Evolutionary conservation across 2,329 filamentous ascomycete genomes (phyloP).

Genomic region (Fusarium nisikadoi): DNA sequence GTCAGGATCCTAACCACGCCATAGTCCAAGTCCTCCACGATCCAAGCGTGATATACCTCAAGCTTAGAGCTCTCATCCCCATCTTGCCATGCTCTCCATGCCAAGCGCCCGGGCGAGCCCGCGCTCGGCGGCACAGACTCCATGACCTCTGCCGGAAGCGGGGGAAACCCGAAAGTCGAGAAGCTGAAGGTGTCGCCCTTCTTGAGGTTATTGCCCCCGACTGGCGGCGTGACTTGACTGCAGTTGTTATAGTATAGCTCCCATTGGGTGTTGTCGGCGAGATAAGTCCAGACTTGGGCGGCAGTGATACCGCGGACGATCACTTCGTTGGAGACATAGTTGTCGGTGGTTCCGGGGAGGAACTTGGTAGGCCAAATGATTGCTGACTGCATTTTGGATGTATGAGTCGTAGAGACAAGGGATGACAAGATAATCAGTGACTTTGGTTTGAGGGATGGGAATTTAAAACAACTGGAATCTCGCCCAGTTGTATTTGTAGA

Average conservation of each 20-base stretch:
- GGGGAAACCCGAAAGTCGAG: not conserved
- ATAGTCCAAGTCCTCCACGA: not conserved
- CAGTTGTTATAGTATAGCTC: not conserved
- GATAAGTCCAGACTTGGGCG: not conserved
- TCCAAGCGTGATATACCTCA: not conserved
- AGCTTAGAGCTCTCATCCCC: not conserved
- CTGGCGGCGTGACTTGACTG: not conserved
- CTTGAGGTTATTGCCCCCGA: not conserved
- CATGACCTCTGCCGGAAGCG: not conserved
- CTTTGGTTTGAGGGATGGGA: not conserved
- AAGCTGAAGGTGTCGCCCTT: not conserved
- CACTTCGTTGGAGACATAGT: not conserved
- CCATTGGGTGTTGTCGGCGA: not conserved
- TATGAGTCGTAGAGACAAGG: fast-evolving
- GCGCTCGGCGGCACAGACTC: not conserved
- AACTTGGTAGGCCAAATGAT: not conserved
- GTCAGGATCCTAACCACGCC: not conserved
- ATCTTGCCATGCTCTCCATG: not conserved
- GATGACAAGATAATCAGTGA: not conserved
- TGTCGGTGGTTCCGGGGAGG: not conserved
- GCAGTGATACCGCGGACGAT: not conserved
- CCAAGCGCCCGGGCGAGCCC: not conserved
- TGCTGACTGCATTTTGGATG: not conserved
- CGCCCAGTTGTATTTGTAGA: too few species aligned
- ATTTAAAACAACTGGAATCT: fast-evolving